Conservation (phyloP, 1,284 basidiomycete genomes). For the Hypsizygus ulmarius region DNA sequence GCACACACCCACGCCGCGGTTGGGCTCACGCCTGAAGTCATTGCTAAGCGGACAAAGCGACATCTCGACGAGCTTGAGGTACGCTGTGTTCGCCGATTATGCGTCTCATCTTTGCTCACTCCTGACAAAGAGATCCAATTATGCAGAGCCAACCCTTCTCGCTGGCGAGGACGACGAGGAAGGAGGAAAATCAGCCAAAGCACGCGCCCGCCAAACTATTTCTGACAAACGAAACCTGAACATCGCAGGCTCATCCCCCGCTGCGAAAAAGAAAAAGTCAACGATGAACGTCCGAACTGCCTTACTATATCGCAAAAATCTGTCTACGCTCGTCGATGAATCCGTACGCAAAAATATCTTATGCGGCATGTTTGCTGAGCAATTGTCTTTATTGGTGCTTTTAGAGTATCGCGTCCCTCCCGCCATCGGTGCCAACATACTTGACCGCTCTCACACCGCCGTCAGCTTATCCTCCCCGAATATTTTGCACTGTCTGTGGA, state of each 20-base stretch:
- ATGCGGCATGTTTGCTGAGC: conserved; percentile 3
- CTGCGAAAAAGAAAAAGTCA: conserved; percentile 70
- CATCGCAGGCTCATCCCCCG: conserved; percentile 41
- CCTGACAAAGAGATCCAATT: conserved; percentile 65
- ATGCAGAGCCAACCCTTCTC: conserved; percentile 57
- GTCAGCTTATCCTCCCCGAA: conserved; percentile 36
- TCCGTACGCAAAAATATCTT: conserved; percentile 50
- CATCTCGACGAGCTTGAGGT: conserved; percentile 84
- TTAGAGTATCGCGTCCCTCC: conserved; percentile 58
- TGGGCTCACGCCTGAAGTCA: conserved; percentile 56
- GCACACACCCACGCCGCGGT: conserved; percentile 39
- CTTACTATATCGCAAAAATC: conserved; percentile 75
- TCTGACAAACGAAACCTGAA: conserved; percentile 66
- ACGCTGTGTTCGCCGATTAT: conserved; percentile 12
- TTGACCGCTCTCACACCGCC: conserved; percentile 35
- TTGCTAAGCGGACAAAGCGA: conserved; percentile 70
- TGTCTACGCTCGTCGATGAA: conserved; percentile 71
- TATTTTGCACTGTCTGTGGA: conserved; percentile 42
- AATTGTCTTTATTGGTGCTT: conserved; percentile 1
- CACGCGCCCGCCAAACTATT: conserved; percentile 67
- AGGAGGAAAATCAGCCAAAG: conserved; percentile 48
- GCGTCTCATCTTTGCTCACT: conserved; percentile 12
- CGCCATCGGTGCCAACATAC: conserved; percentile 43
- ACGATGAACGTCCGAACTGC: conserved; percentile 76
- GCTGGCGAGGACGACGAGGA: conserved; percentile 46